These are phyloP conservation scores for Eucommia ulmoides DNA, from an alignment of 257 asterid species.

Conservation along the genomic window DNA sequence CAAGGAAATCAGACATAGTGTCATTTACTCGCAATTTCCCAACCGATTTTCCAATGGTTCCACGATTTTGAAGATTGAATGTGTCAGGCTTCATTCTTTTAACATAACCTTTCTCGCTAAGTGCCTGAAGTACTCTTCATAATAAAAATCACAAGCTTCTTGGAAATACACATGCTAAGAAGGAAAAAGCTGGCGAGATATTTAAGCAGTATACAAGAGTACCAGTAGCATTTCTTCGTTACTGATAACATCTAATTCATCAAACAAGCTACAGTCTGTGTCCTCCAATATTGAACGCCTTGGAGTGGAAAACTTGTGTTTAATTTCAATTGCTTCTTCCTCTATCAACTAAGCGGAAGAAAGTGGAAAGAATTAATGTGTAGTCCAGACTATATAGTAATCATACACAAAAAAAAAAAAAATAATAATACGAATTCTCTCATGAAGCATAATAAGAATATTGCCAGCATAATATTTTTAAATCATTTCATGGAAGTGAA, in stretches of 20 bases:
- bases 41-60: conserved; percentile 94
- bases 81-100: conserved; percentile 96
- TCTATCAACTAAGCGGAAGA: conserved; percentile 67
- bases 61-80: conserved; percentile 83
- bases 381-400: too few relatives aligned
- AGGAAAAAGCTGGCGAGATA: too few relatives aligned
- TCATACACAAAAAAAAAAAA: conserved; percentile 9
- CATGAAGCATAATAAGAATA: too few relatives aligned
- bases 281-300: conserved; percentile 92
- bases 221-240: conserved; percentile 95
- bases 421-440: too few relatives aligned
- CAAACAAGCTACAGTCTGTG: conserved; percentile 63
- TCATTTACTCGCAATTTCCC: conserved; percentile 90
- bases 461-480: too few relatives aligned
- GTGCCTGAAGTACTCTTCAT: conserved; percentile 85
- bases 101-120: conserved; percentile 94
- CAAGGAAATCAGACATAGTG: conserved; percentile 88
- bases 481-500: too few relatives aligned
- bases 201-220: too few relatives aligned
- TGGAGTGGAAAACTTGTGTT: conserved; percentile 71
- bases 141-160: too few relatives aligned
- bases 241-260: conserved; percentile 87
- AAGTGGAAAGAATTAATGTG: too few relatives aligned
- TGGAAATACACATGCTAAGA: too few relatives aligned
- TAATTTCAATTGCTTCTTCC: conserved; percentile 80